A percentile compares a stretch with the other conserved stretches of the same genome.
These are phyloP conservation scores for Alloteropsis semialata DNA, from an alignment of 176 grass and related monocot genomes.

Conservation along the genomic window DNA sequence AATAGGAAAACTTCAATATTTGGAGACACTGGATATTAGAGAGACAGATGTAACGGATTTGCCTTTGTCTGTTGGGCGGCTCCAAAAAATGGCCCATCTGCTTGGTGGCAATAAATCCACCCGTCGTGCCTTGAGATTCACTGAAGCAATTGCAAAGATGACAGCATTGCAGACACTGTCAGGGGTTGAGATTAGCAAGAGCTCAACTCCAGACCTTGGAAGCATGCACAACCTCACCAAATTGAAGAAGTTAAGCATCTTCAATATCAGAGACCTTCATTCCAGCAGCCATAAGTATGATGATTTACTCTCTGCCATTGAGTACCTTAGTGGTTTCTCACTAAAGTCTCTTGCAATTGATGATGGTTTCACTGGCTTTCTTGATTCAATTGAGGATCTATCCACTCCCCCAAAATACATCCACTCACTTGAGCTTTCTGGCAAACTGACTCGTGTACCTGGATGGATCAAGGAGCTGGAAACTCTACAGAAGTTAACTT, in stretches of 20 bases:
- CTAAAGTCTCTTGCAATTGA: constrained; percentile 3
- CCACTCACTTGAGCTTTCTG: not conserved
- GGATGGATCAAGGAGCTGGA: not conserved
- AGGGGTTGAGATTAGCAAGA: not conserved
- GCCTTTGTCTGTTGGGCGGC: not conserved
- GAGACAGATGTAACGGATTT: not conserved
- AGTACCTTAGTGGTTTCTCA: not conserved
- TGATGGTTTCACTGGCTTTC: not conserved
- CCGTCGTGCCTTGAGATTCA: not conserved
- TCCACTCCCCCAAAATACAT: not conserved
- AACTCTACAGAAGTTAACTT: not conserved
- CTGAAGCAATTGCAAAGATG: constrained; percentile 2
- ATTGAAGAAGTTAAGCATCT: constrained; percentile 6
- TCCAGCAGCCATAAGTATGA: not conserved
- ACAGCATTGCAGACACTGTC: not conserved
- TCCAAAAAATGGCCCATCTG: not conserved
- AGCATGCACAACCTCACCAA: not conserved
- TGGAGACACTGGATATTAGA: constrained; percentile 16
- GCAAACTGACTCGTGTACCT: not conserved
- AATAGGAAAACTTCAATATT: not conserved
- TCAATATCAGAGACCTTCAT: not conserved
- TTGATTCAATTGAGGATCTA: not conserved
- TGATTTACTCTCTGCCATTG: not conserved
- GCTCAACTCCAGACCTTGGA: not conserved
- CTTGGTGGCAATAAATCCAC: not conserved